Evolutionary conservation across 768 basidiomycete genomes (phyloP), one percentile per base, ranked within the genome.

Genomic region (Lentinula aciculospora): DNA sequence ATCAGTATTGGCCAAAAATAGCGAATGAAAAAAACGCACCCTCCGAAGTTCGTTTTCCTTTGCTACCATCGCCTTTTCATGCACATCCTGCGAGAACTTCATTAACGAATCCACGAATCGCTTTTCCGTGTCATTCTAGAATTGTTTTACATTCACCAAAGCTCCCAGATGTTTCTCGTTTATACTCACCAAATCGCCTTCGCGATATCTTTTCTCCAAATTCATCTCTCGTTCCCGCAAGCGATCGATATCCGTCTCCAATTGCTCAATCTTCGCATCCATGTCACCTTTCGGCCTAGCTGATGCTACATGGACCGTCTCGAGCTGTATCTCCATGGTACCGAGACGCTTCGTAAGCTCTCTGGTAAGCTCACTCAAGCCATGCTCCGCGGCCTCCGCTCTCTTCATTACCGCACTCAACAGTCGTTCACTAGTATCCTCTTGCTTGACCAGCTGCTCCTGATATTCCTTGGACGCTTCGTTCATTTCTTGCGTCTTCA

Each of bases 21-120:
- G 9, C 4, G 12, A 21, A 13, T 28, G 5, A 32, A 4, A 31
- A 46, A 32, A 12, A 47, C 55, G 25, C 23, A 57, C 56, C 56
- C 56, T 39, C 4, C 56, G 78, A 28, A 86, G 73, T 56, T 85
- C 82, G 61, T 85, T 83, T 53, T 72, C 73, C 65, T 84, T 84
- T 25, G 71, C 73, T 29, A 84, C 75, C 36, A 78, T 69, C 17
- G 79, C 77, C 53, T 82, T 75, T 60, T 83, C 83, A 61, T 83
- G 76, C 21, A 78, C 67, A 10, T 74, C 72, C 51, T 77, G 73
- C 15, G 79, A 74, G 47, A 76, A 67, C 39, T 69, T 69, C 61
- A 81, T 72, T 29, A 86, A 62, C 48, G 71, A 67, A 53, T 74
- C 67, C 7, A 81, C 76, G 47, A 86, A 74, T 3, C 68, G 73